phyloP scores from a whole-genome alignment of 306 rosid species.

The Rosa multiflora region DNA sequence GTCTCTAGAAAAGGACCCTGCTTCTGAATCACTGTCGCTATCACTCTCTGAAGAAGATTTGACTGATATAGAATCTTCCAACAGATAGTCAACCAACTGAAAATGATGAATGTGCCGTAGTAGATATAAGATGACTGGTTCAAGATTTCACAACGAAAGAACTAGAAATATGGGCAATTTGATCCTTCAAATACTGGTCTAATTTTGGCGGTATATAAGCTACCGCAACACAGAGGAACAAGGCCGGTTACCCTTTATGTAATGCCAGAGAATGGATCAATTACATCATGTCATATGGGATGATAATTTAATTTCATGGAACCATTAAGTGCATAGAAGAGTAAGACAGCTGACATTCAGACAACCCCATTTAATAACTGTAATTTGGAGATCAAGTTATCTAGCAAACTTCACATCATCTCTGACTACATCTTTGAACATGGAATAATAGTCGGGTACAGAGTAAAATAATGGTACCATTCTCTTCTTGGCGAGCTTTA shows the following conservation, averaged over 20 bases:
- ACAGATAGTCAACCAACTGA: conserved; percentile 65
- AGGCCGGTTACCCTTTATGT: background rate
- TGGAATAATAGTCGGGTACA: background rate
- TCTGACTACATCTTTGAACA: background rate
- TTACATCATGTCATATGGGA: background rate
- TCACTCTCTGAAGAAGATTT: conserved; percentile 74
- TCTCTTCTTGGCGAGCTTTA: conserved; percentile 54
- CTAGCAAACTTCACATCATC: background rate
- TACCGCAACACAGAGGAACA: background rate
- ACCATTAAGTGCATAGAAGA: background rate
- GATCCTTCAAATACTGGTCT: background rate
- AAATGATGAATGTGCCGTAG: conserved; percentile 10
- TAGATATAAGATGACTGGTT: background rate
- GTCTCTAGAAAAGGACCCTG: conserved; percentile 28
- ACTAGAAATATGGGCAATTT: background rate
- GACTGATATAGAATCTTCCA: conserved; percentile 38
- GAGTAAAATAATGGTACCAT: conserved; percentile 37
- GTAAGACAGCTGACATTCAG: background rate
- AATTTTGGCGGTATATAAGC: background rate
- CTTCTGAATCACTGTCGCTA: conserved; percentile 76
- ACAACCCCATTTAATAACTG: background rate
- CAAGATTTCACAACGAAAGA: background rate
- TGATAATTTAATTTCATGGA: background rate
- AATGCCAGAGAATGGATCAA: background rate
- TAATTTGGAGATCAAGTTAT: background rate